Evolutionary conservation across 495 filamentous ascomycete genomes (phyloP), one percentile per base, ranked within the genome.

Genomic region (Hyaloscypha bicolor): DNA sequence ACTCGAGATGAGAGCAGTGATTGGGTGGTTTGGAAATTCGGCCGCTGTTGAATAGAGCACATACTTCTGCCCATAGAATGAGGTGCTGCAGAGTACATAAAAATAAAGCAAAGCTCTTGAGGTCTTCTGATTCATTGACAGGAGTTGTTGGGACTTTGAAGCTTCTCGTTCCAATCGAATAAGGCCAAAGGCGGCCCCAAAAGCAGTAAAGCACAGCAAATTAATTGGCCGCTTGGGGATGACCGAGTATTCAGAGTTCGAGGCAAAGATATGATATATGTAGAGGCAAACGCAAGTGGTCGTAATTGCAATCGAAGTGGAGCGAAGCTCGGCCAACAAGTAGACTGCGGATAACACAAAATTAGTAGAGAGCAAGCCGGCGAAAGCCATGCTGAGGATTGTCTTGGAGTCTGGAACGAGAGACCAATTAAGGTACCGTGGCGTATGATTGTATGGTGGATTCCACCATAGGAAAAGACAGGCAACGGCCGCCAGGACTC

Each of bases 1-100:
- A 58, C 82, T 77, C 31, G 81, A 79, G 5, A 90, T 81, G 31
- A 89, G 70, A 9, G 76, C 71, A n/a, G 77, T 71, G n/a, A 87
- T 74, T 0, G 86, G 86, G 70, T 88, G 86, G 0, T 57, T 29
- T 30, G 67, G 62, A 14, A 71, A 19, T 16, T 55, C 60, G 3
- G 65, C 57, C 4, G 22, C 5, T 9, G 31, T 58, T 22, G n/a
- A 51, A 30, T 67, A 45, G 8, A 67, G 31, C 9, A 62, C 3
- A 11, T 55, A n/a, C 12, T 39, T 32, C n/a, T 30, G 22, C 11
- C 53, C 56, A 25, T 29, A 55, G 4, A 63, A 21, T 14, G 32
- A 25, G 29, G 65, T 14, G 25, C 16, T 31, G 5, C 45, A 30
- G 37, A 66, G 31, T 30, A 55, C 11, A 14, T 32, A 29, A 19